A percentile compares a stretch with the other conserved stretches of the same genome.
These are phyloP conservation scores for Rhodotorula mucilaginosa DNA, from an alignment of 1,284 basidiomycete genomes.

Conservation along the genomic window DNA sequence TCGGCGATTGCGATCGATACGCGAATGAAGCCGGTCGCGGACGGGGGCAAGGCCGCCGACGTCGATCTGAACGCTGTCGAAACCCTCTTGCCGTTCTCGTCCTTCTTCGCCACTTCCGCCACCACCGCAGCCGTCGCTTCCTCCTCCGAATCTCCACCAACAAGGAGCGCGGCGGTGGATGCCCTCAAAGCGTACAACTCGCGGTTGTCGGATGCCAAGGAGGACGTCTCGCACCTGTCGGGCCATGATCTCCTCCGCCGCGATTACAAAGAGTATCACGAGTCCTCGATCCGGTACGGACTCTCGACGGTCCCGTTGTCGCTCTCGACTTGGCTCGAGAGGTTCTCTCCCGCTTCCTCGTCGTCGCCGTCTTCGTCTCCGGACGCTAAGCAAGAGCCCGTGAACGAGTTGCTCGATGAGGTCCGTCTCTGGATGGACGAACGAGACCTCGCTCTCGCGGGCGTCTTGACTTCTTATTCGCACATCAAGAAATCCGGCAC, in stretches of 20 bases:
- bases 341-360: slow-evolving; percentile 38
- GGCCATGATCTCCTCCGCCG: slow-evolving; percentile 75
- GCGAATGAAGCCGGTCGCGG: slow-evolving; percentile 57
- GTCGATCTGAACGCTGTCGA: slow-evolving; percentile 63
- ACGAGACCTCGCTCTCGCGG: slow-evolving; percentile 63
- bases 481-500: slow-evolving; percentile 52
- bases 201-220: slow-evolving; percentile 63
- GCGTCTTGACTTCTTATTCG: slow-evolving; percentile 67
- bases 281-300: slow-evolving; percentile 55
- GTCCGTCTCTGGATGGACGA: slow-evolving; percentile 65
- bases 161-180: background rate
- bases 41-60: slow-evolving; percentile 63
- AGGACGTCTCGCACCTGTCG: slow-evolving; percentile 64
- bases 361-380: background rate
- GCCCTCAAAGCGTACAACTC: slow-evolving; percentile 2
- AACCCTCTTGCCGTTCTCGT: slow-evolving; percentile 55
- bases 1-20: slow-evolving; percentile 81
- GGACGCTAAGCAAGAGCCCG: slow-evolving; percentile 36
- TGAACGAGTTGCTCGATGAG: slow-evolving; percentile 54
- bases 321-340: slow-evolving; percentile 56
- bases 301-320: slow-evolving; percentile 74
- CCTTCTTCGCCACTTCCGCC: slow-evolving; percentile 15
- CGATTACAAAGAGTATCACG: slow-evolving; percentile 87
- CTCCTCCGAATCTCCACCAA: background rate
- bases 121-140: background rate